Percentiles rank a stretch among this genome's conserved stretches.
phyloP scores from a whole-genome alignment of 2,329 filamentous ascomycete genomes.

The Teratosphaeria epicoccoides region DNA sequence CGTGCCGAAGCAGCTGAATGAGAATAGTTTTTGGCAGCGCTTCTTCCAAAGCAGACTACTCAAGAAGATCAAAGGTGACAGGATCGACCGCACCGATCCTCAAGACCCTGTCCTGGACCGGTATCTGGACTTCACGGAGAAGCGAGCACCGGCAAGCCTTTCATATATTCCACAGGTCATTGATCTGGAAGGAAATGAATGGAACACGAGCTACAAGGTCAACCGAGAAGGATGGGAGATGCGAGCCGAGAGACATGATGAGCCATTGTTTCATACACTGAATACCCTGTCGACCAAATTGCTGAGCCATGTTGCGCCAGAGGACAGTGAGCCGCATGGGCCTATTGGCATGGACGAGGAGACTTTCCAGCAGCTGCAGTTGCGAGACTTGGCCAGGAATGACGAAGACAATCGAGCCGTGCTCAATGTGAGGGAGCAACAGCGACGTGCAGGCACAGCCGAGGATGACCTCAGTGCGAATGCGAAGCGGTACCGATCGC shows the following conservation, averaged over 20 bases:
- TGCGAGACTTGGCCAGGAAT: conserved; percentile 70
- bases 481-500: conserved; percentile 52
- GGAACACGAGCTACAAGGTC: conserved; percentile 78
- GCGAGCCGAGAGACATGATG: conserved; percentile 61
- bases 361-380: conserved; percentile 61
- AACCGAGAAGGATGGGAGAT: conserved; percentile 87
- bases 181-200: conserved; percentile 86
- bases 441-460: conserved; percentile 51
- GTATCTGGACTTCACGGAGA: conserved; percentile 61
- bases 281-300: conserved; percentile 91
- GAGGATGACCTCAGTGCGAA: conserved; percentile 34
- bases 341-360: conserved; percentile 60
- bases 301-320: conserved; percentile 76
- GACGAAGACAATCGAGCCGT: conserved; percentile 66
- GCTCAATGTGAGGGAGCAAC: conserved; percentile 81
- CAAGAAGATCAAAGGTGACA: conserved; percentile 85
- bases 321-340: conserved; percentile 57
- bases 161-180: conserved; percentile 77
- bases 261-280: conserved; percentile 81
- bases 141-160: conserved; percentile 37
- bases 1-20: conserved; percentile 62
- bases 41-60: conserved; percentile 88
- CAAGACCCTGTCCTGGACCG: conserved; percentile 74
- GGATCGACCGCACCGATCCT: conserved; percentile 65
- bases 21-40: conserved; percentile 79